Conservation (phyloP, 2,329 filamentous ascomycete genomes). For the Claviceps paspali region DNA sequence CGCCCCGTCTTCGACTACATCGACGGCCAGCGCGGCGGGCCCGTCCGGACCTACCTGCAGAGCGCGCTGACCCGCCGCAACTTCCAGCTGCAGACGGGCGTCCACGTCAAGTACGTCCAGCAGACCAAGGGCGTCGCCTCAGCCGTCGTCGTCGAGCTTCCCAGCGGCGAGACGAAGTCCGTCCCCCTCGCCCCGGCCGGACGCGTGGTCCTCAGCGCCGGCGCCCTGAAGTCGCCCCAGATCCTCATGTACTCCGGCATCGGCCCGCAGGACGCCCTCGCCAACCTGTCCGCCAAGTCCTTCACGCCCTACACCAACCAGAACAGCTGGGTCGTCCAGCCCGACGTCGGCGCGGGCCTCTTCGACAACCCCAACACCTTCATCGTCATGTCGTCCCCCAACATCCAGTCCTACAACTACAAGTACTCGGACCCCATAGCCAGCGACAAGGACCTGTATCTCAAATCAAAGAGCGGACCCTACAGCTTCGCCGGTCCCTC, state of each 20-base stretch:
- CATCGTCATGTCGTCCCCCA: slow-evolving; percentile 28
- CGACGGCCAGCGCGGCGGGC: slow-evolving; percentile 33
- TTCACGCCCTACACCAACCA: slow-evolving; percentile 13
- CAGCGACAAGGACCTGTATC: slow-evolving; percentile 29
- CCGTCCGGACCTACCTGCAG: slow-evolving; percentile 33
- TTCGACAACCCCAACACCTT: slow-evolving; percentile 43
- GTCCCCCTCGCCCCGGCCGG: slow-evolving; percentile 12
- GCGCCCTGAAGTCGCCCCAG: slow-evolving; percentile 23
- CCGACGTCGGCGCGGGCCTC: slow-evolving; percentile 30
- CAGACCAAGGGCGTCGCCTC: slow-evolving; percentile 24
- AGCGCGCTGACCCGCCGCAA: slow-evolving; percentile 24
- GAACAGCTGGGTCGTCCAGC: slow-evolving; percentile 32
- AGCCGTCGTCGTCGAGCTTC: slow-evolving; percentile 23
- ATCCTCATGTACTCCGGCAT: slow-evolving; percentile 31
- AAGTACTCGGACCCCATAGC: slow-evolving; percentile 27
- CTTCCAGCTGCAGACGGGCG: slow-evolving; percentile 28
- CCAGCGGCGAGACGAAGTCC: slow-evolving; percentile 16
- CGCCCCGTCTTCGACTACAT: slow-evolving; percentile 32
- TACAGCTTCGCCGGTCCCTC: slow-evolving; percentile 38
- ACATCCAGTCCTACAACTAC: slow-evolving; percentile 31
- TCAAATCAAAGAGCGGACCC: slow-evolving; percentile 31
- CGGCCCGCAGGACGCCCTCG: slow-evolving; percentile 20
- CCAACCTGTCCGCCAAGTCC: slow-evolving; percentile 10
- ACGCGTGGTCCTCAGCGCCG: slow-evolving; percentile 24
- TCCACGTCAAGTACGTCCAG: slow-evolving; percentile 28